Conservation (phyloP, 257 asterid species). For the Fraxinus excelsior region DNA sequence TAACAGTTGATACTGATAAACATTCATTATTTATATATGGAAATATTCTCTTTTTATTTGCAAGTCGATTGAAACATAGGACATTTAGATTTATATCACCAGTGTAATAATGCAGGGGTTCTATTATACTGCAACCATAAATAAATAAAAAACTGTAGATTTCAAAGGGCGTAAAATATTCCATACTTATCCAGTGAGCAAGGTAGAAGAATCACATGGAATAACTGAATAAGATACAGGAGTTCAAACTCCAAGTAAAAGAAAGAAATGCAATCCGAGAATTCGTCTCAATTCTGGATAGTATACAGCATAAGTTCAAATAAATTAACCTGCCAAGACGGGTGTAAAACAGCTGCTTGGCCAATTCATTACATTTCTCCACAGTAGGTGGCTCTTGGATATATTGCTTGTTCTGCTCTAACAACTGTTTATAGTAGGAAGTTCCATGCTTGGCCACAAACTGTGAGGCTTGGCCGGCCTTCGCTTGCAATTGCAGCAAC, state of each 20-base stretch:
- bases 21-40: not conserved
- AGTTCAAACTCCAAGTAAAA: not conserved
- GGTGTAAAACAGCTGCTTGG: constrained; percentile 66
- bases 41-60: not conserved
- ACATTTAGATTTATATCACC: not conserved
- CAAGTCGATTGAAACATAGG: not conserved
- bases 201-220: not conserved
- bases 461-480: constrained; percentile 58
- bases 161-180: not conserved
- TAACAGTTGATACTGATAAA: not conserved
- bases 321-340: constrained; percentile 65
- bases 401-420: constrained; percentile 70
- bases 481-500: constrained; percentile 57
- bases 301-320: not conserved
- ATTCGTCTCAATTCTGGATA: not conserved
- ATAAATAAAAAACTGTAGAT: not conserved
- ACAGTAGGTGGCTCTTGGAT: constrained; percentile 64
- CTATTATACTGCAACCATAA: not conserved
- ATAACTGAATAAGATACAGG: not conserved
- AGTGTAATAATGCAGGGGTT: not conserved
- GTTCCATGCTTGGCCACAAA: constrained; percentile 54
- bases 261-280: not conserved
- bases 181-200: not conserved
- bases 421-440: constrained; percentile 57
- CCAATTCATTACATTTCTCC: constrained; percentile 56